Base-by-base conservation (phyloP, 352 stramenopile species). In the Phytophthora cactorum region DNA sequence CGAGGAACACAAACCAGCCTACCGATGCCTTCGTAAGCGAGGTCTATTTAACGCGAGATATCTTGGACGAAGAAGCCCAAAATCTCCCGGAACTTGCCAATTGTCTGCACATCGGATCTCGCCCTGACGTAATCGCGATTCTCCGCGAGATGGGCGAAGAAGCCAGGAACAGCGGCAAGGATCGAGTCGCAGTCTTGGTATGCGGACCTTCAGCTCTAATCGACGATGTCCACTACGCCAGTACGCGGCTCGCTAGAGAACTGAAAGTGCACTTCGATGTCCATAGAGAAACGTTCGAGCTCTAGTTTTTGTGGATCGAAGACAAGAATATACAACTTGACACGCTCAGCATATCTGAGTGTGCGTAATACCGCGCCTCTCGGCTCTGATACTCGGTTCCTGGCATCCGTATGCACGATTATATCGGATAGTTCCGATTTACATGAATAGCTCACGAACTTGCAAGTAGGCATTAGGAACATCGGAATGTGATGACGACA, bases 191-290 rank as follows among this genome's bases (percentile, higher is more conserved):
- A 0, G 72, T 88, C 5, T 49, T 88, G 15, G 80, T 86, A 2
- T 88, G 77, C 27, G 80, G 80, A 1, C 77, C 77, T 5, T 4
- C 25, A 5, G 45, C 60, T 17, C 66, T 88, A 43, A 56, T 88
- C 0, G 55, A 67, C 0, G 70, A 77, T 6, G 64, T 79, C 11
- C 53, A 73, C 0, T 68, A 62, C 32, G 46, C 66, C 4, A 74
- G 63, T 28, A 70, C 66, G 0, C 44, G 49, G 47, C 60, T 83
- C 15, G 46, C 65, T 1, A 56, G 53, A 39, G 54, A 76, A 31
- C 32, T 83, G 12, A 68, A 75, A 14, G 54, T 87, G 11, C 59
- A 66, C 14, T 85, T 82, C 25, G 79, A 87, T 70, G 75, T 86
- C 22, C 78, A 85, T 61, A 62, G 61, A 25, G 74, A 85, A 62